These are phyloP conservation scores for Zygoascus flipseniorum DNA, from an alignment of 805 yeast genomes.

Conservation along the genomic window DNA sequence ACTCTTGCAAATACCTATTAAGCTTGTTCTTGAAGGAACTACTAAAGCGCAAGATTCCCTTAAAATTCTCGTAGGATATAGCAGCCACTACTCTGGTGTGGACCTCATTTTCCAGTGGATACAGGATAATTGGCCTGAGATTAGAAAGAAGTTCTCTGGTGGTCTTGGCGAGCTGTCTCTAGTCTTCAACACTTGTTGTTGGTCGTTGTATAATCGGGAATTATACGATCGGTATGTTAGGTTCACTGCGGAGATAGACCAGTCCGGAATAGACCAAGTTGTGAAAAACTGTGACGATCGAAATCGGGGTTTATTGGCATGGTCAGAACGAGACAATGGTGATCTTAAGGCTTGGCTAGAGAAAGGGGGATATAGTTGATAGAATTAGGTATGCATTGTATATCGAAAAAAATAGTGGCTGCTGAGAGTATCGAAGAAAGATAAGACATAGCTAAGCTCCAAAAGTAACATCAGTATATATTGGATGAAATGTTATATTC, in stretches of 20 bases:
- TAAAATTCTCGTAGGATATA: conserved; percentile 69
- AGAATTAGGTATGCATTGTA: no score
- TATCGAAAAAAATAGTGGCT: no score
- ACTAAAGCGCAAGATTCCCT: conserved; percentile 63
- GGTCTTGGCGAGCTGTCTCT: conserved; percentile 71
- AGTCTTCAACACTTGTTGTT: conserved; percentile 53
- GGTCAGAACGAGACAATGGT: conserved; percentile 40
- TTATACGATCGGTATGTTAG: conserved; percentile 44
- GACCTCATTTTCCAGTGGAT: conserved; percentile 62
- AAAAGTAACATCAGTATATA: no score
- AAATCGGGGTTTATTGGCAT: conserved; percentile 40
- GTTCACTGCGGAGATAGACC: conserved; percentile 41
- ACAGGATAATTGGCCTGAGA: conserved; percentile 61
- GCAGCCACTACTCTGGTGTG: conserved; percentile 59
- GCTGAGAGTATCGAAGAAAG: no score
- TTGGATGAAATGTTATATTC: no score
- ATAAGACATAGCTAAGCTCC: no score
- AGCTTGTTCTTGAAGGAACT: conserved; percentile 47
- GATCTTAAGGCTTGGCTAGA: conserved; percentile 38
- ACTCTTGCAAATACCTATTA: conserved; percentile 48
- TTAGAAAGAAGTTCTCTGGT: conserved; percentile 66
- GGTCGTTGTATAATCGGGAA: conserved; percentile 50
- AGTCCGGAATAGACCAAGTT: conserved; percentile 50
- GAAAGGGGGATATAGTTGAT: background rate
- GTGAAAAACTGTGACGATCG: conserved; percentile 48